Evolutionary conservation across 106 monocot genomes (phyloP), one percentile per base, ranked within the genome.

Genomic region (Triglochin maritima): DNA sequence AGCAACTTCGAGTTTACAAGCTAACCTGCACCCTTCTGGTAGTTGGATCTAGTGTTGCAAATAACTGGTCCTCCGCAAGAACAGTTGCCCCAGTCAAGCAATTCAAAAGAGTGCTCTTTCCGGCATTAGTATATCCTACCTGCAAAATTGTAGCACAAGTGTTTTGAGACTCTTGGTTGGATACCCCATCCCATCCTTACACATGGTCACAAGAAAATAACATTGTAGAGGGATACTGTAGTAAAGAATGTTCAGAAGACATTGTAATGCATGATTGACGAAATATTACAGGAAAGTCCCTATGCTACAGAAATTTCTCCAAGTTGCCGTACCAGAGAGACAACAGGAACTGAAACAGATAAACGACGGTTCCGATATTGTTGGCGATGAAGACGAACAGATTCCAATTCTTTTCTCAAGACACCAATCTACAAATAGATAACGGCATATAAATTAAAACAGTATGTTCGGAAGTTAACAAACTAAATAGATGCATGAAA

Each of bases 41-140:
- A 66, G 91, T 96, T 65, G 96, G 96, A 79, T 96, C 96, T 62
- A 96, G 68, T 64, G 96, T 91, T 5, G 96, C 96, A 91, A 96
- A 96, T 65, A 96, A 80, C 56, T 77, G 72, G 73, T 96, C 81
- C 64, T 96, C 91, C 57, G 88, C 96, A 65, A 96, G 78, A 76
- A 96, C 91, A 82, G 83, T 80, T 44, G 96, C 87, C 73, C 96
- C 96, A 57, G 96, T 96, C 64, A 96, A 78, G 44, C 68, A 81
- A 79, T 91, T 96, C 73, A 96, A 79, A 2, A 96, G 80, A 70
- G 96, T 88, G 69, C 96, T 96, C 70, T 96, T 96, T 48, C 91
- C 96, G 83, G 96, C 96, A 84, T 96, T 96, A 57, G 96, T 96
- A 46, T 96, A 96, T 14, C 96, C 96, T 77, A 91, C 91, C 96